Base-by-base conservation (phyloP, 306 rosid species). In the Dryas drummondii region DNA sequence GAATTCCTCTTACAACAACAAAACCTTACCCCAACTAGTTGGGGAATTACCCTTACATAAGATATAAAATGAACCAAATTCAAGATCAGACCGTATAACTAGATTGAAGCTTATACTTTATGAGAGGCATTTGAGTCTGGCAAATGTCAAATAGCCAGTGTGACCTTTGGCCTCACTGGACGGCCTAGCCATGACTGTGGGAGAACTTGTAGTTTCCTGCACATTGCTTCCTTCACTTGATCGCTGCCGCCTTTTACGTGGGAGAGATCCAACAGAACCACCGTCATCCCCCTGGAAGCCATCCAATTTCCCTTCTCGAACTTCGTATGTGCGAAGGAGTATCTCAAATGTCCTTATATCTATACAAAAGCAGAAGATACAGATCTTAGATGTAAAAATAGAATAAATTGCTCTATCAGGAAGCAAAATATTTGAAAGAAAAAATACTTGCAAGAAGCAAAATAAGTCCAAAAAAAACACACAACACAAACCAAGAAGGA, bases 301-400 rank as follows among this genome's bases (percentile, higher is more conserved):
- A 8, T 76, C 88, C 75, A 61, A 16, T 79, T 83, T 88, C 66
- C 62, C 89, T 87, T 89, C 96, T 49, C 87, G 87, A 73, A 90
- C 87, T 81, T 93, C 96, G 41, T 87, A 89, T 16, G 93, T 73
- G 26, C 91, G 93, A 7, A 91, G 87, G 12, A 93, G 93, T 54
- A 93, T 72, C 91, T 93, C 98, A 78, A 93, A 93, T 57, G 97
- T 93, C 87, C 88, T 91, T 79, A 91, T 82, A 80, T 91, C 98
- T 93, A 72, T n/a, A 77, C 51, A 73, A 37, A 74, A 69, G 9
- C 63, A 77, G 59, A 71, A 48, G 47, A 32, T 37, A 9, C 22
- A 64, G 32, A 52, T 15, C 57, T 45, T 57, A 72, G 57, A 17
- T 26, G 16, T 64, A 51, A 57, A 47, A 50, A 11, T 15, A 50